Conservation (phyloP, 139 green algal species). For the Chlorella vulgaris region DNA sequence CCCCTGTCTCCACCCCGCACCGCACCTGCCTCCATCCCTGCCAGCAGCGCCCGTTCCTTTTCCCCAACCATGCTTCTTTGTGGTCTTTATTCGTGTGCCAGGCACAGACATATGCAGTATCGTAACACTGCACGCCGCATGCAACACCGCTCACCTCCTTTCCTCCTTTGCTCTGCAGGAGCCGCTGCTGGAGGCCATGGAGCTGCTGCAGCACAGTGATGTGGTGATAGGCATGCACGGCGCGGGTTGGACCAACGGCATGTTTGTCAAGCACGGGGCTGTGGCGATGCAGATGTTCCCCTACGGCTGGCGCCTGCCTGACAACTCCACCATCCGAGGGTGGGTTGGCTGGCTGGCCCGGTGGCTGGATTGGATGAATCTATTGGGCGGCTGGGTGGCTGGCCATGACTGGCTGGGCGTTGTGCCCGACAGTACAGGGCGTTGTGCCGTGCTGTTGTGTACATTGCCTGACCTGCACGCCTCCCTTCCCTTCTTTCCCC, state of each 20-base stretch:
- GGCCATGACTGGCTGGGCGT: no score
- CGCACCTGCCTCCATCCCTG: no score
- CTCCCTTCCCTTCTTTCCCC: neutral
- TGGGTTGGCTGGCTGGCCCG: conserved; percentile 4
- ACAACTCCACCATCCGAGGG: conserved; percentile 40
- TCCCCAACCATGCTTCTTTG: no score
- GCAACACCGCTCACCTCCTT: neutral
- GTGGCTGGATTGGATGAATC: no score
- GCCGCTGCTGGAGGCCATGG: conserved; percentile 45
- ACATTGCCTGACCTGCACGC: no score
- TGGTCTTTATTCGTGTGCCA: no score
- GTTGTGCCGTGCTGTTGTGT: no score
- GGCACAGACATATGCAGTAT: no score
- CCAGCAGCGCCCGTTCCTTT: no score
- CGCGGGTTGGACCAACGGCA: conserved; percentile 51
- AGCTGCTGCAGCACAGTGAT: conserved; percentile 40
- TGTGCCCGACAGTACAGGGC: no score
- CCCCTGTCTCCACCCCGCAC: neutral
- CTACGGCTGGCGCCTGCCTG: conserved; percentile 49
- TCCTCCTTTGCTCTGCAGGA: neutral
- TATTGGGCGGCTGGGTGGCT: no score
- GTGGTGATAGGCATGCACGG: conserved; percentile 54
- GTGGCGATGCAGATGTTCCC: conserved; percentile 38
- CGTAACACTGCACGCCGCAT: no score
- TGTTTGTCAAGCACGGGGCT: conserved; percentile 53